Evolutionary conservation across 768 basidiomycete genomes (phyloP).

Genomic region (Pulveroboletus sp.): DNA sequence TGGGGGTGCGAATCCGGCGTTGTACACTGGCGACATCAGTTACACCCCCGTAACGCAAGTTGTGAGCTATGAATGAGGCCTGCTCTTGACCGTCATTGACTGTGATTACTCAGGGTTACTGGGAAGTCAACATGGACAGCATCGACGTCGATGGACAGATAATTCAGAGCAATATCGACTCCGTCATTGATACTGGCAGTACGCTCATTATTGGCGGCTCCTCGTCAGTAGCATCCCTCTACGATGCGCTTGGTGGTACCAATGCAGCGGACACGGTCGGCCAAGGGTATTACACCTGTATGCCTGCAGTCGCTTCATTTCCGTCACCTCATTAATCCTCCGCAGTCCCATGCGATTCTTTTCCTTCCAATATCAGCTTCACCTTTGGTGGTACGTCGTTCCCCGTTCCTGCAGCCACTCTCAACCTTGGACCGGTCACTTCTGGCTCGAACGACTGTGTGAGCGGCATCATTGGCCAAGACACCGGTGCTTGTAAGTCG

Average conservation of each 20-base stretch:
- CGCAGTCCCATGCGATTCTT: slow-evolving; percentile 28
- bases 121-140: slow-evolving; percentile 16
- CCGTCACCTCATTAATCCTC: neutral
- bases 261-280: slow-evolving; percentile 16
- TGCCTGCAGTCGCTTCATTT: slow-evolving; percentile 10
- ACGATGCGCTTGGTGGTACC: slow-evolving; percentile 22
- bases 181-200: slow-evolving; percentile 22
- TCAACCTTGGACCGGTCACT: slow-evolving; percentile 36
- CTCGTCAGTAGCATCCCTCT: slow-evolving; percentile 15
- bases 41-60: slow-evolving; percentile 16
- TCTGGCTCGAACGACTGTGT: slow-evolving; percentile 25
- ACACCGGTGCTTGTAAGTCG: neutral
- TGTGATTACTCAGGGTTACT: slow-evolving; percentile 9
- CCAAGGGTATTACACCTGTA: slow-evolving; percentile 32
- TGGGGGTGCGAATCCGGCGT: slow-evolving; percentile 42
- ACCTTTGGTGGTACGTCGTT: slow-evolving; percentile 36
- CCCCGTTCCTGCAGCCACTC: slow-evolving; percentile 24
- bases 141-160: neutral
- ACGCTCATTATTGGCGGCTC: slow-evolving; percentile 8
- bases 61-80: neutral
- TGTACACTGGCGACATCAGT: slow-evolving; percentile 44
- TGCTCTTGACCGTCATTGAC: neutral
- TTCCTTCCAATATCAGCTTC: slow-evolving; percentile 25
- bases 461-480: slow-evolving; percentile 24
- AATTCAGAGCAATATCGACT: slow-evolving; percentile 4